A percentile compares a stretch with the other conserved stretches of the same genome.
Conservation (phyloP, 2,329 filamentous ascomycete genomes). For the Tolypocladium pustulatum region DNA sequence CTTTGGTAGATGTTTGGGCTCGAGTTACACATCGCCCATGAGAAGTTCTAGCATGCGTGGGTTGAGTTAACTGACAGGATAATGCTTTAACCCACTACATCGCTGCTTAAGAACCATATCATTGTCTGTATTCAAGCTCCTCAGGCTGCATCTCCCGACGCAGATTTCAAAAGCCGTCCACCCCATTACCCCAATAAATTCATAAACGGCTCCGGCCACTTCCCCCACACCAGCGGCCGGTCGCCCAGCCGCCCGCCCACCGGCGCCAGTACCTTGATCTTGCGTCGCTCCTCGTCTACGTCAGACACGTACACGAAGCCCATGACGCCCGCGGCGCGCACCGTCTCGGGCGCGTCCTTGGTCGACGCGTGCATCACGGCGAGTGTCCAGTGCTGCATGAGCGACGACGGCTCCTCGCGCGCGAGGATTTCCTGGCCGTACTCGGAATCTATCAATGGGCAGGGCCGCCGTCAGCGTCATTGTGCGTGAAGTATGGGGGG, state of each 20-base stretch:
- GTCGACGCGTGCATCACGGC: slow-evolving; percentile 72
- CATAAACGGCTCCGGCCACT: slow-evolving; percentile 76
- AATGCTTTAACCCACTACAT: no score
- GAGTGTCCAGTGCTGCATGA: slow-evolving; percentile 71
- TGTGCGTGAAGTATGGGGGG: background rate
- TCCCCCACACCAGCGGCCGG: slow-evolving; percentile 72
- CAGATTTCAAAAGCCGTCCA: background rate
- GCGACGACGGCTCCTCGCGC: slow-evolving; percentile 51
- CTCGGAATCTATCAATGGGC: slow-evolving; percentile 12
- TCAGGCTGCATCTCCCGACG: background rate
- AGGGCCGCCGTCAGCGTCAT: background rate
- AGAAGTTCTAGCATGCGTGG: background rate
- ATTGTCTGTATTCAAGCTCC: background rate
- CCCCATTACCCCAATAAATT: slow-evolving; percentile 51
- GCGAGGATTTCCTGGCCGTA: slow-evolving; percentile 38
- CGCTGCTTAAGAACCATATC: no score
- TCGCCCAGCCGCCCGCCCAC: slow-evolving; percentile 72
- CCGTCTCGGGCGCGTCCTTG: slow-evolving; percentile 58
- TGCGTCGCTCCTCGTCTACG: slow-evolving; percentile 74
- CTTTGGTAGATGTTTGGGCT: background rate
- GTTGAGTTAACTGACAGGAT: no score
- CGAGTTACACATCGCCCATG: background rate
- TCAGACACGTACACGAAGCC: slow-evolving; percentile 91
- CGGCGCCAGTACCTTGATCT: slow-evolving; percentile 72
- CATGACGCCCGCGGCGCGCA: slow-evolving; percentile 75